Base-by-base conservation (phyloP, 2,329 filamentous ascomycete species). In the Monilinia fructigena region DNA sequence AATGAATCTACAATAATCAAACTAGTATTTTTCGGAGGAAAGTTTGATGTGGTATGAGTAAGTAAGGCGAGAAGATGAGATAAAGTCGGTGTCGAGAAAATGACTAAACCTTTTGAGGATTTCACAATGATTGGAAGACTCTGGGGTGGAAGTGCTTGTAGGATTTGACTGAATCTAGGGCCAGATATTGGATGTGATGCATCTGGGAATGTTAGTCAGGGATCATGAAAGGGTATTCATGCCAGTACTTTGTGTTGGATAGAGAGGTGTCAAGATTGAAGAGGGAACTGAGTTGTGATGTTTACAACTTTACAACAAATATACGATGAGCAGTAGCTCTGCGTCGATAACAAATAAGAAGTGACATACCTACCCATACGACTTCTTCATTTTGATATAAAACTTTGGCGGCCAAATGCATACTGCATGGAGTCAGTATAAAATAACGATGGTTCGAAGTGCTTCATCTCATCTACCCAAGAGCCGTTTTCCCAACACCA, bases 401-500 rank as follows among this genome's bases (percentile, higher is more conserved):
- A 23, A 87, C 86, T 75, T 85, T 87, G 16, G 85, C 83, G 68
- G 88, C 83, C 54, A 91, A 79, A 75, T 92, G 91, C 72, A 94
- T 83, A 47, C 91, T 94, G 60, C n/a, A 58, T 45, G 26, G 65
- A 61, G 65, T 67, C 63, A 76, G 68, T 67, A 55, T 45, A 16
- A 3, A 35, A 31, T n/a, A 16, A 4, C 23, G 14, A 42, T 20
- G 11, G 16, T 16, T 59, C 38, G 47, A 10, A 48, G 42, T 8
- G 40, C 31, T 42, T 31, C 56, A 20, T 50, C 10, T 14, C 2
- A 61, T 40, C 18, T 52, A 70, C 70, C 89, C 90, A 72, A 97
- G 80, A 16, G 89, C 83, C 4, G 92, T 96, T 81, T 96, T 97
- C 40, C 93, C 94, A 35, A 86, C 86, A 1, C 93, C 93, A 11